phyloP scores from a whole-genome alignment of 371 early-diverging fungal species.

The Mucor piriformis region DNA sequence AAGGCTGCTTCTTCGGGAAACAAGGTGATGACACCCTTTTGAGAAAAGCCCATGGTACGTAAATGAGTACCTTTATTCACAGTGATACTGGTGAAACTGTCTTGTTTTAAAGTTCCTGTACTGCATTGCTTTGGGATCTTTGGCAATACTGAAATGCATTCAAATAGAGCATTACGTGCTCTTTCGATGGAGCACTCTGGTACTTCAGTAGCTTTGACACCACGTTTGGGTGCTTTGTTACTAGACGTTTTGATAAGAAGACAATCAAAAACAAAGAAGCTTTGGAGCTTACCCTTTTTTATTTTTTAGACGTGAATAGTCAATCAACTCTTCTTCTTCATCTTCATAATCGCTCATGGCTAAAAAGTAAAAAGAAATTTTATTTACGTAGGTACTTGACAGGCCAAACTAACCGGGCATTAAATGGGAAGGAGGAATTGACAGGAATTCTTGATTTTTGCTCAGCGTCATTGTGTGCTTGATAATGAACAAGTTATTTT shows the following conservation, averaged over 20 bases:
- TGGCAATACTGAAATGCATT: not conserved
- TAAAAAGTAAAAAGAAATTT: not conserved
- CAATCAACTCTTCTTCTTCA: slow-evolving; percentile 11
- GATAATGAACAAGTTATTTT: too few relatives aligned
- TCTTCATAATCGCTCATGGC: not conserved
- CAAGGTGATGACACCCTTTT: slow-evolving; percentile 38
- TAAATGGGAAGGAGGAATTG: too few relatives aligned
- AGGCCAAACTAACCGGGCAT: too few relatives aligned
- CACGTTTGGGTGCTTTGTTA: slow-evolving; percentile 13
- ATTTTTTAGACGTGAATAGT: slow-evolving; percentile 26
- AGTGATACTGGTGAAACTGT: slow-evolving; percentile 13
- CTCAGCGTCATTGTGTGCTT: too few relatives aligned
- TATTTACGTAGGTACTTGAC: too few relatives aligned
- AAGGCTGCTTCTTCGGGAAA: slow-evolving; percentile 60
- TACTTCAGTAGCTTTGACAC: slow-evolving; percentile 5
- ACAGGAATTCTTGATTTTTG: too few relatives aligned
- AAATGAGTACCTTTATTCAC: slow-evolving; percentile 45
- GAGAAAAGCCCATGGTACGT: slow-evolving; percentile 47
- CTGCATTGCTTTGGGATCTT: not conserved
- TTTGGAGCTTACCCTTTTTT: slow-evolving; percentile 9
- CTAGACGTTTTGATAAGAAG: not conserved
- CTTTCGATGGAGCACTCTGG: not conserved
- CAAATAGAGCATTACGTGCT: slow-evolving; percentile 22
- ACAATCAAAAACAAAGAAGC: not conserved
- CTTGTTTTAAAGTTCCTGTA: not conserved